A percentile compares a stretch with the other conserved stretches of the same genome.
These are phyloP conservation scores for Termitomyces sp. DNA, from an alignment of 768 basidiomycete genomes.

Conservation along the genomic window DNA sequence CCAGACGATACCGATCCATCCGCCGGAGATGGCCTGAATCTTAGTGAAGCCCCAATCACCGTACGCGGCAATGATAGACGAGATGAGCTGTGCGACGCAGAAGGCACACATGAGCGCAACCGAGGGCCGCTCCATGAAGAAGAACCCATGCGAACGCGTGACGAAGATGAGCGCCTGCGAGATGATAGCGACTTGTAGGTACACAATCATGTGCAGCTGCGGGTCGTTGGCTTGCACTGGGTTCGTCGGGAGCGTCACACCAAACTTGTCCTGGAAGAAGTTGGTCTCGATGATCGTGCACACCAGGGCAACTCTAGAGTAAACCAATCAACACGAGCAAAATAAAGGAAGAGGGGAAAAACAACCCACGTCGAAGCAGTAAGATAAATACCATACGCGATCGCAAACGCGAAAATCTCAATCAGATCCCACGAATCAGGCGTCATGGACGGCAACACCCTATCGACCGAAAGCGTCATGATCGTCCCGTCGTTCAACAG, in stretches of 20 bases:
- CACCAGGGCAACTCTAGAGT: conserved; percentile 66
- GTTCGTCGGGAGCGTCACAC: conserved; percentile 49
- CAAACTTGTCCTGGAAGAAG: conserved; percentile 89
- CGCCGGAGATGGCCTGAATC: conserved; percentile 75
- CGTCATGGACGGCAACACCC: conserved; percentile 87
- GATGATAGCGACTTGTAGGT: conserved; percentile 97
- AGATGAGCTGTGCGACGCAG: conserved; percentile 88
- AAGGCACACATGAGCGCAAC: conserved; percentile 86
- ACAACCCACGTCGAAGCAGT: conserved; percentile 80
- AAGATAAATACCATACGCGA: conserved; percentile 94
- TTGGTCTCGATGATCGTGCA: conserved; percentile 78
- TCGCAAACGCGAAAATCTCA: conserved; percentile 93
- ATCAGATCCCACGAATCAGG: conserved; percentile 96
- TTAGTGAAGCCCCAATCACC: conserved; percentile 93
- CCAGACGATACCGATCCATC: conserved; percentile 98
- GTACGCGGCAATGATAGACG: conserved; percentile 93
- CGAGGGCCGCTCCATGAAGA: conserved; percentile 96
- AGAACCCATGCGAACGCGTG: conserved; percentile 91
- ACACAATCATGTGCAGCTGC: conserved; percentile 85
- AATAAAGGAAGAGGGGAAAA: background rate
- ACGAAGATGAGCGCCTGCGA: conserved; percentile 97
- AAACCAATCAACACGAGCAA: conserved; percentile 6
- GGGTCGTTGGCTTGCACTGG: conserved; percentile 51
- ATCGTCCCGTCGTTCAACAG: conserved; percentile 97
- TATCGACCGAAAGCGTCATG: conserved; percentile 96